Evolutionary conservation across 495 filamentous ascomycete species (phyloP).

Genomic region (Penicillium cinerascens): DNA sequence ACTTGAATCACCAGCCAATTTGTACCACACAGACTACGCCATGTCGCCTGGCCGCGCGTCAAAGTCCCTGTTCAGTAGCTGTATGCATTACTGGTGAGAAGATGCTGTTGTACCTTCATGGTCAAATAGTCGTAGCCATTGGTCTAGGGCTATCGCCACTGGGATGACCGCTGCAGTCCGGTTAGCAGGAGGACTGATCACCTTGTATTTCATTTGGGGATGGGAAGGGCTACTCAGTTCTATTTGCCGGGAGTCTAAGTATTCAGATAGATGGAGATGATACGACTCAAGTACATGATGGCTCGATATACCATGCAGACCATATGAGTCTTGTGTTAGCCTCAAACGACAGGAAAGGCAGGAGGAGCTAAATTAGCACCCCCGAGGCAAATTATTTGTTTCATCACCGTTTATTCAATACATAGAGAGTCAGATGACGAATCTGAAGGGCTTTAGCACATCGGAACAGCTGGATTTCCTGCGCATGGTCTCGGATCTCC

Average conservation of each 20-base stretch:
- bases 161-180: constrained; percentile 16
- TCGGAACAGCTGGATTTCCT: constrained; percentile 12
- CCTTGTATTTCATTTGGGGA: not conserved
- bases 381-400: not conserved
- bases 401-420: not conserved
- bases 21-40: constrained; percentile 12
- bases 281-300: not conserved
- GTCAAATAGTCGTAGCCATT: not conserved
- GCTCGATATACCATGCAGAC: not conserved
- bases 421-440: not conserved
- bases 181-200: constrained; percentile 6
- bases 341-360: not conserved
- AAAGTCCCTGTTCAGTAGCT: constrained; percentile 22
- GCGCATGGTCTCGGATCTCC: constrained; percentile 5
- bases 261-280: not conserved
- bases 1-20: constrained; percentile 7
- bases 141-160: constrained; percentile 1
- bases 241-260: not conserved
- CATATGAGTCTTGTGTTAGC: not conserved
- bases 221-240: not conserved
- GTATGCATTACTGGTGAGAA: constrained; percentile 13
- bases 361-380: not conserved
- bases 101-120: not conserved
- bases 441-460: constrained; percentile 8
- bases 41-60: constrained; percentile 25